A percentile compares a stretch with the other conserved stretches of the same genome.
Conservation (phyloP, 331 rosid species). For the Ulmus americana region DNA sequence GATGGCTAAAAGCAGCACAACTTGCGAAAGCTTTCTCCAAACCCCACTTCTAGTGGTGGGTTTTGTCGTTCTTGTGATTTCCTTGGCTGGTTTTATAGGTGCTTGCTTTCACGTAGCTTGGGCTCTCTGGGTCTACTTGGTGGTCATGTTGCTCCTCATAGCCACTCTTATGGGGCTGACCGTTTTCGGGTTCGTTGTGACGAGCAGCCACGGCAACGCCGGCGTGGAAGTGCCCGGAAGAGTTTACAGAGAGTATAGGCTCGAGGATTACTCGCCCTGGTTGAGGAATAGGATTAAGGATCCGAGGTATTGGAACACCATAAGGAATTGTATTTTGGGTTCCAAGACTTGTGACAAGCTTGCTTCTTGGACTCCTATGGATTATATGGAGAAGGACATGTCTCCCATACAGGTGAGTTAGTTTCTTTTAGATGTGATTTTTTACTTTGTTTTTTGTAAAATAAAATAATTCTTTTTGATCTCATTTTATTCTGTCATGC, state of each 20-base stretch:
- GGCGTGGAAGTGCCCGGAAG: constrained; percentile 67
- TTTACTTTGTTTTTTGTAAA: not conserved
- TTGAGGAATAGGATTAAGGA: constrained; percentile 54
- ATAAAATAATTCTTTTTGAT: no score
- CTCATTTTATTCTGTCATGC: no score
- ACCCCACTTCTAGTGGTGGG: constrained; percentile 77
- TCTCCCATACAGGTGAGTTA: constrained; percentile 77
- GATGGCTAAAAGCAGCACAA: constrained; percentile 83
- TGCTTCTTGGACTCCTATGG: constrained; percentile 60
- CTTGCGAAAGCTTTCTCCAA: constrained; percentile 74
- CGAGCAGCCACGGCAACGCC: constrained; percentile 67
- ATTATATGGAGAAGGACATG: constrained; percentile 67
- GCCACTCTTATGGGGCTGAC: constrained; percentile 58
- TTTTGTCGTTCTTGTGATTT: constrained; percentile 63
- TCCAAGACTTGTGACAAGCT: constrained; percentile 67
- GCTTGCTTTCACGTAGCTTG: constrained; percentile 92
- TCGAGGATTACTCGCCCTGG: constrained; percentile 72
- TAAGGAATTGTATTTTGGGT: constrained; percentile 68
- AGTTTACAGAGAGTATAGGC: constrained; percentile 52
- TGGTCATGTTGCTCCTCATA: constrained; percentile 68
- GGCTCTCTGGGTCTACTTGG: constrained; percentile 83
- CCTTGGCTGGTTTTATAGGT: constrained; percentile 87
- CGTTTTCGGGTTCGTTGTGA: constrained; percentile 68
- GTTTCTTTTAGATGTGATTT: not conserved
- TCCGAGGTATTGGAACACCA: constrained; percentile 59